Conservation (phyloP, 2,329 filamentous ascomycete genomes). For the Penicillium occitanis region DNA sequence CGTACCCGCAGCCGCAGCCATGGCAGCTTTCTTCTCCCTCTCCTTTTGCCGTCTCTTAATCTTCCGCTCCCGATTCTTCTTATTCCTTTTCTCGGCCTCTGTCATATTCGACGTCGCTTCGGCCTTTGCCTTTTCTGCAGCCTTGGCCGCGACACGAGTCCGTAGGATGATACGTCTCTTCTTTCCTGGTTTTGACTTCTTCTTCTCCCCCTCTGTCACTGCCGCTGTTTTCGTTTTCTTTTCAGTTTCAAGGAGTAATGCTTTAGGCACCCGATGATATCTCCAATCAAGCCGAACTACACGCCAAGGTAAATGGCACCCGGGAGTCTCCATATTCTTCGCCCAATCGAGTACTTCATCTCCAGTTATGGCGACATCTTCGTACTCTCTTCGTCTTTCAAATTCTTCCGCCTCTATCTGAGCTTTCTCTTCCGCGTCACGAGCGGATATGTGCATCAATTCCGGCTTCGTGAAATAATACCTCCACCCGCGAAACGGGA, state of each 20-base stretch:
- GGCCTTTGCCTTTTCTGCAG: slow-evolving; percentile 1
- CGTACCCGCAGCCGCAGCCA: slow-evolving; percentile 20
- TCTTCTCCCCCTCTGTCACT: background rate
- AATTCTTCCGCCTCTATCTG: slow-evolving; percentile 11
- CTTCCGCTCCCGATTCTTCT: slow-evolving; percentile 42
- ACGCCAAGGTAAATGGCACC: slow-evolving; percentile 44
- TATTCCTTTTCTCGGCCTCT: slow-evolving; percentile 41
- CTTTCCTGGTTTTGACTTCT: slow-evolving; percentile 45
- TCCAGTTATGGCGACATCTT: slow-evolving; percentile 40
- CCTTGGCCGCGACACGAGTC: slow-evolving; percentile 31
- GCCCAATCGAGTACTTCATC: slow-evolving; percentile 34
- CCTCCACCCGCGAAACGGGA: slow-evolving; percentile 43
- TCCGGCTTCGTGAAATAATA: slow-evolving; percentile 43
- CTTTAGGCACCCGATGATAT: slow-evolving; percentile 13
- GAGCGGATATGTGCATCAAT: slow-evolving; percentile 25
- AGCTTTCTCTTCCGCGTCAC: slow-evolving; percentile 12
- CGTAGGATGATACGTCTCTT: slow-evolving; percentile 44
- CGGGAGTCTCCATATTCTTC: slow-evolving; percentile 30
- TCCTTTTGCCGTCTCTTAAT: slow-evolving; percentile 41
- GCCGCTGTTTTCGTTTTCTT: background rate
- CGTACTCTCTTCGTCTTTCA: slow-evolving; percentile 33
- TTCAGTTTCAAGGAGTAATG: background rate
- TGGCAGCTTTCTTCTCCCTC: slow-evolving; percentile 38
- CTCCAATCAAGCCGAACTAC: slow-evolving; percentile 38
- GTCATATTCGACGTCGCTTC: slow-evolving; percentile 34